Conservation (phyloP, 2,329 filamentous ascomycete genomes). For the Alternaria arborescens region DNA sequence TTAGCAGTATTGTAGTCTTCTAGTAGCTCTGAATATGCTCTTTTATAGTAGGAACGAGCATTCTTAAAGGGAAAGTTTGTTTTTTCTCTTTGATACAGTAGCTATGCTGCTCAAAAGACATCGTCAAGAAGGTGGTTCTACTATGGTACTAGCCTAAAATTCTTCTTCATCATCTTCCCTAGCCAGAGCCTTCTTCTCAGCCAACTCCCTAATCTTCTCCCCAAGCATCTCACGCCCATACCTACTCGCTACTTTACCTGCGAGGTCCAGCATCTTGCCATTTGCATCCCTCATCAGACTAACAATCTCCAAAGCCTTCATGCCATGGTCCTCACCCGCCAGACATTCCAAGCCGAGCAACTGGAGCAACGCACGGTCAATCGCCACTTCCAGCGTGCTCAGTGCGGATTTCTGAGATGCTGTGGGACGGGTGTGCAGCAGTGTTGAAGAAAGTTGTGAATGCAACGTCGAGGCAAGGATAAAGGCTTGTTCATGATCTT, state of each 20-base stretch:
- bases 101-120: not conserved
- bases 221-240: conserved; percentile 82
- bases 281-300: conserved; percentile 82
- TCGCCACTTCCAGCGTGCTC: conserved; percentile 77
- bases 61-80: too few species aligned
- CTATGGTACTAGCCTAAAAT: not conserved
- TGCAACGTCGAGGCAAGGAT: conserved; percentile 77
- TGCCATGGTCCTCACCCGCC: conserved; percentile 89
- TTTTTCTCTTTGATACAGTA: too few species aligned
- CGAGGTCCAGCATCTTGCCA: conserved; percentile 91
- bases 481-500: conserved; percentile 80
- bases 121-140: not conserved
- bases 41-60: too few species aligned
- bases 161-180: conserved; percentile 49
- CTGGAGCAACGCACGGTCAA: conserved; percentile 90
- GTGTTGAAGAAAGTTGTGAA: conserved; percentile 77
- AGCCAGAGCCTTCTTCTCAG: conserved; percentile 72
- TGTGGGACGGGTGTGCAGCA: conserved; percentile 72
- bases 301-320: conserved; percentile 93
- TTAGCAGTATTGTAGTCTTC: too few species aligned
- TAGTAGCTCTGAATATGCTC: too few species aligned
- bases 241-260: conserved; percentile 84
- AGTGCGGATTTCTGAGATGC: conserved; percentile 72
- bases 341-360: conserved; percentile 89
- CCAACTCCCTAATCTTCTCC: conserved; percentile 89